Base-by-base conservation (phyloP, 495 filamentous ascomycete genomes). In the Podospora appendiculata region DNA sequence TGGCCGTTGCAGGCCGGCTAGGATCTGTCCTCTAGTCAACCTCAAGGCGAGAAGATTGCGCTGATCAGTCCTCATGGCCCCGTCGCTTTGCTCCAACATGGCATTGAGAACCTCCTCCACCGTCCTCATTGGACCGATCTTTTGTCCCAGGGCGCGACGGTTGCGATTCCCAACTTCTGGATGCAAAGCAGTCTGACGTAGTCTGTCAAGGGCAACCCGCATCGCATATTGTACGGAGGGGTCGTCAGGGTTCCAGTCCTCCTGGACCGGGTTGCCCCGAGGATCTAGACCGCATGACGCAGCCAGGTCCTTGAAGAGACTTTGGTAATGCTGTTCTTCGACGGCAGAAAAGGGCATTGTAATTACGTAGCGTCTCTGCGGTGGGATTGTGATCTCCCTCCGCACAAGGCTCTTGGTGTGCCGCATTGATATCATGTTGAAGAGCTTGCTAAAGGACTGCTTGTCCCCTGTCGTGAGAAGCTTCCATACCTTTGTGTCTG, bases 131-230 rank as follows among this genome's bases (percentile, higher is more conserved):
- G 85, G 83, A 0, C 80, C 86, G 50, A 75, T 75, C 32, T 70
- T 79, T 17, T 74, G 68, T 4, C 88, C 87, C 6, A 95, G 69
- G 0, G 81, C 81, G 50, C 78, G 77, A 16, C 86, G 78, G 61
- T 88, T 89, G n/a, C 73, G 73, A 9, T 70, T 75, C 8, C 84
- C 85, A 36, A 90, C 79, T 51, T 90, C 71, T 3, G 92, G 87
- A 68, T 96, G 88, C n/a, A 96, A 76, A 53, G 88, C 90, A 1
- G 85, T 88, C 62, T 93, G 88, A 12, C 92, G 82, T 34, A 98
- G 77, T 9, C 64, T 60, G 46, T 77, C 70, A 11, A 77, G 65
- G 11, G 66, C 65, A n/a, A 59, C 54, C 10, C 67, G 62, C 87
- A 93, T 91, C 42, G 64, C 74, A 48, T 86, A 83, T 51, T 89